A percentile compares a stretch with the other conserved stretches of the same genome.
Conservation (phyloP, 2,329 filamentous ascomycete genomes). For the Albophoma yamanashiensis region DNA sequence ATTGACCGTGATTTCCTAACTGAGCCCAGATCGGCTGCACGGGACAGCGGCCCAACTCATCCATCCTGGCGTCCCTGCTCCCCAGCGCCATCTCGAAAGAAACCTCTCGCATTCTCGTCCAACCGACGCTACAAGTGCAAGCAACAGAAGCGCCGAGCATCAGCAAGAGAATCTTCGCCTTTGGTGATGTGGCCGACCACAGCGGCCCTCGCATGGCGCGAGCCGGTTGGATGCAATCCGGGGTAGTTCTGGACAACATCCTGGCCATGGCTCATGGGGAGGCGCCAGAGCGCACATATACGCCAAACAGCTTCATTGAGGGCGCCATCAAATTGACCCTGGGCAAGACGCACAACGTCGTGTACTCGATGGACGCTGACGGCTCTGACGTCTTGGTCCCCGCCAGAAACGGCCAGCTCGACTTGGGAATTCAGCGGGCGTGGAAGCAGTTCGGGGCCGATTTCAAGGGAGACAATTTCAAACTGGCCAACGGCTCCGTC, state of each 20-base stretch:
- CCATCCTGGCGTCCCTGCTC: not conserved
- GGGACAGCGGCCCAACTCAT: not conserved
- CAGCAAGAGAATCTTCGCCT: not conserved
- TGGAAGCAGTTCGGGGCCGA: not conserved
- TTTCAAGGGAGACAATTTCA: not conserved
- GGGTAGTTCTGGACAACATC: not conserved
- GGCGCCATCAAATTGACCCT: not conserved
- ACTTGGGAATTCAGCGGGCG: not conserved
- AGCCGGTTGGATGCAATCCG: not conserved
- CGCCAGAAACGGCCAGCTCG: not conserved
- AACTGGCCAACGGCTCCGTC: not conserved
- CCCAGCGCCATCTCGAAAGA: not conserved
- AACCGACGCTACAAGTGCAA: not conserved
- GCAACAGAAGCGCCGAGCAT: not conserved
- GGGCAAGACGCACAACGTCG: not conserved
- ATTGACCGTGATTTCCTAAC: not conserved
- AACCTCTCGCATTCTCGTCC: not conserved
- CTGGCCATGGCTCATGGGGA: not conserved
- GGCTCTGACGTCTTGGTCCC: not conserved
- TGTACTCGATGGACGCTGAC: not conserved
- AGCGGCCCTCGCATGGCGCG: not conserved
- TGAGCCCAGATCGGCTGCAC: not conserved
- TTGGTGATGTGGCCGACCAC: not conserved
- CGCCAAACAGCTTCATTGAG: not conserved
- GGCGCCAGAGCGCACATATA: not conserved